phyloP scores from a whole-genome alignment of 2,329 filamentous ascomycete genomes.

The Dothideomycetes sp. region DNA sequence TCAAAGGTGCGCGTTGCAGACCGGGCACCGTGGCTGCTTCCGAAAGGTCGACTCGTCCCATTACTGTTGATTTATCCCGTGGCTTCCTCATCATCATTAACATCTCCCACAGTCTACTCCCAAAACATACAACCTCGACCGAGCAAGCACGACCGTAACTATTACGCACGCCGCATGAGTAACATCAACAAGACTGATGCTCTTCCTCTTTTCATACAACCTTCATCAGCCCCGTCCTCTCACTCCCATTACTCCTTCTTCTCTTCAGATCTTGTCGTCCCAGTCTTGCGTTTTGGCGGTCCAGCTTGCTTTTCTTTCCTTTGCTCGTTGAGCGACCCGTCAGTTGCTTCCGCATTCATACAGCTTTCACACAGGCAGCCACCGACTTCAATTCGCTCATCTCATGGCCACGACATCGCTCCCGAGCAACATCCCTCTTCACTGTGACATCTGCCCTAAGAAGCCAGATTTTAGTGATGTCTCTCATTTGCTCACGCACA shows the following conservation, averaged over 20 bases:
- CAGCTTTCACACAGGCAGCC: neutral
- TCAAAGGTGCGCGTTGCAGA: no score
- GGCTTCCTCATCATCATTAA: no score
- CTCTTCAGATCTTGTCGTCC: neutral
- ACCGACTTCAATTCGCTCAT: neutral
- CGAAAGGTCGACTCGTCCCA: no score
- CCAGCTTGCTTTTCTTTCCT: neutral
- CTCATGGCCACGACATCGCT: neutral
- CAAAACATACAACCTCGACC: no score
- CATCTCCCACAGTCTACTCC: no score
- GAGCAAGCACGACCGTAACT: no score
- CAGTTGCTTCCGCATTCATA: neutral
- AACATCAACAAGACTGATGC: no score
- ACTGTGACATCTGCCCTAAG: slow-evolving; percentile 75
- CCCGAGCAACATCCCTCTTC: slow-evolving; percentile 47
- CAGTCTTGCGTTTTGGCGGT: neutral
- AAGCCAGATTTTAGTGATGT: slow-evolving; percentile 75
- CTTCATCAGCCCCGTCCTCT: neutral
- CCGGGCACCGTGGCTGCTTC: no score
- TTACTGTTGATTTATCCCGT: no score
- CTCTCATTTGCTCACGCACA: slow-evolving; percentile 84
- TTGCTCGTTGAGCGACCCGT: neutral
- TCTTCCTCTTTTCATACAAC: neutral
- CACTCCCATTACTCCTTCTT: neutral
- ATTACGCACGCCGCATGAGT: no score